Evolutionary conservation across 345 rosid species (phyloP).

Genomic region (Sisymbrium irio): DNA sequence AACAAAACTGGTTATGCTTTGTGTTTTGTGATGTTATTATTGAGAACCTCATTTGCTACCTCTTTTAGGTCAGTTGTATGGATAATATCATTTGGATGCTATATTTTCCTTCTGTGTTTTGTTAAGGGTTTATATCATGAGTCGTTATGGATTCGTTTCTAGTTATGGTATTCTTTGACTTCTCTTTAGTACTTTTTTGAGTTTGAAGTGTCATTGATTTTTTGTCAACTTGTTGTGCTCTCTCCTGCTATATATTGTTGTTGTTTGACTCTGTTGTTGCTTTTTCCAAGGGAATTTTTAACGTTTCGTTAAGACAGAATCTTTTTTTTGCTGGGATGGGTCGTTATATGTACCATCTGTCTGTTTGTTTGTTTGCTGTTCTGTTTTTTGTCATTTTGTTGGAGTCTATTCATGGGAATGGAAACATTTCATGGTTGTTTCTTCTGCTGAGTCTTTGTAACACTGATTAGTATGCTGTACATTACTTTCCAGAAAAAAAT

Average conservation of each 20-base stretch:
- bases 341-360: neutral
- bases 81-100: slow-evolving; percentile 18
- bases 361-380: neutral
- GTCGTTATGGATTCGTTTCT: neutral
- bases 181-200: neutral
- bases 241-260: neutral
- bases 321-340: neutral
- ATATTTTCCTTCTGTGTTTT: neutral
- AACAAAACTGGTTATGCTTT: slow-evolving; percentile 18
- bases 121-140: neutral
- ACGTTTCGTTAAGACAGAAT: neutral
- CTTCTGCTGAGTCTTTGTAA: neutral
- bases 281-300: neutral
- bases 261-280: slow-evolving; percentile 1
- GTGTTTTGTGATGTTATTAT: slow-evolving; percentile 12
- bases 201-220: neutral
- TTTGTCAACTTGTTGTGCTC: slow-evolving; percentile 10
- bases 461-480: neutral
- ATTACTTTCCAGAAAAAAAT: neutral
- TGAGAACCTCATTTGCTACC: slow-evolving; percentile 20
- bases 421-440: neutral
- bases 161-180: neutral
- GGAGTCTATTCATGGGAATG: neutral
- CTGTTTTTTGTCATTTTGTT: slow-evolving; percentile 15
- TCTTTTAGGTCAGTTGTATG: slow-evolving; percentile 21